Percentiles rank a stretch among this genome's conserved stretches.
These are phyloP conservation scores for Podaxis sp. DNA, from an alignment of 768 basidiomycete genomes.

Conservation along the genomic window DNA sequence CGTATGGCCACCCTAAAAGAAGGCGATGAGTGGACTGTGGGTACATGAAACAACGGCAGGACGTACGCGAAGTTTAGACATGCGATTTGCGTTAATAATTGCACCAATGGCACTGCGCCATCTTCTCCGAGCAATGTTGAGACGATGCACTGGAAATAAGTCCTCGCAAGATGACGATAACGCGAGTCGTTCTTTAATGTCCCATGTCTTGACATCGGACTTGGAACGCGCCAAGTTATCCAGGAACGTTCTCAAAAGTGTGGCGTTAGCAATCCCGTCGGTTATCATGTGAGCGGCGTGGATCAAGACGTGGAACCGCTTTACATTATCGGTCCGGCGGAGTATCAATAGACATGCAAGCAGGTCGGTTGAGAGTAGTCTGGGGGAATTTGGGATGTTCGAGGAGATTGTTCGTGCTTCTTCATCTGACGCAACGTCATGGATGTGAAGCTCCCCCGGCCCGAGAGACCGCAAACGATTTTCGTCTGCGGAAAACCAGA, in stretches of 20 bases:
- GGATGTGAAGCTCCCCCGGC: constrained; percentile 40
- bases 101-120: constrained; percentile 47
- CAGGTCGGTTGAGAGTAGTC: constrained; percentile 41
- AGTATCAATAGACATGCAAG: constrained; percentile 44
- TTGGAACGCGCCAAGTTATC: constrained; percentile 33
- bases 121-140: constrained; percentile 35
- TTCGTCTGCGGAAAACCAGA: constrained; percentile 45
- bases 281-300: constrained; percentile 49
- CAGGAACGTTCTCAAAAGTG: constrained; percentile 44
- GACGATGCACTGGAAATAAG: constrained; percentile 31
- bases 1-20: constrained; percentile 54
- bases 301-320: constrained; percentile 41
- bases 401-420: constrained; percentile 33
- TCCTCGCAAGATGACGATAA: constrained; percentile 39
- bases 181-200: constrained; percentile 39
- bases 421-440: constrained; percentile 29
- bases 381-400: constrained; percentile 31
- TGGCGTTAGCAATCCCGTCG: constrained; percentile 45
- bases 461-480: constrained; percentile 29
- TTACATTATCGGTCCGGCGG: constrained; percentile 34
- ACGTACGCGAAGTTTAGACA: constrained; percentile 36
- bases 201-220: constrained; percentile 16
- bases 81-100: constrained; percentile 34
- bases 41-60: neutral
- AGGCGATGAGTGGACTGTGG: neutral